phyloP scores from a whole-genome alignment of 106 monocot genomes.

The Gastrodia elata region DNA sequence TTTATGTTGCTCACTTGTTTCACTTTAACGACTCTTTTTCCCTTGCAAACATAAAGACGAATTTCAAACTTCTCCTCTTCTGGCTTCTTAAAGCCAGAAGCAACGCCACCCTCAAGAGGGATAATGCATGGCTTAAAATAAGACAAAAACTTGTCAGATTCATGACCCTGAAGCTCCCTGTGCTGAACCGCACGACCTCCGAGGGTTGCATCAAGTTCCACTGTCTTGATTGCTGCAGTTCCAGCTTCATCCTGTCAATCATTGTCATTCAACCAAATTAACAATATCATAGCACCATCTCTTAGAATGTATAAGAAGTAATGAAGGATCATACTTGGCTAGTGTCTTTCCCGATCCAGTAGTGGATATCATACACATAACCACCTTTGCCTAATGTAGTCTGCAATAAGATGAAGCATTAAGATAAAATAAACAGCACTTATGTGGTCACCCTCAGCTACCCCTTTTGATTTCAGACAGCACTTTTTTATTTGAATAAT shows the following conservation, averaged over 20 bases:
- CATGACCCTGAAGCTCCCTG: conserved; percentile 64
- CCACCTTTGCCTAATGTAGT: conserved; percentile 48
- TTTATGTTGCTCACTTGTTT: conserved; percentile 34
- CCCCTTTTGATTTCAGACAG: no score
- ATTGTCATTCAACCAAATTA: conserved; percentile 1
- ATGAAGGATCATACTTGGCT: conserved; percentile 36
- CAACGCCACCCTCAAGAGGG: conserved; percentile 60
- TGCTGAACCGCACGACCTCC: conserved; percentile 72
- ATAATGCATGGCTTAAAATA: conserved; percentile 69
- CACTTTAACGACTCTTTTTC: conserved; percentile 53
- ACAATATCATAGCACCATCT: background rate
- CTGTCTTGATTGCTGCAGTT: conserved; percentile 64
- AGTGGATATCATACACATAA: conserved; percentile 48
- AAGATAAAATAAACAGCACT: background rate
- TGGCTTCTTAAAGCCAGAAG: conserved; percentile 43
- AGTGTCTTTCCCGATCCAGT: conserved; percentile 65
- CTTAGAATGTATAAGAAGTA: background rate
- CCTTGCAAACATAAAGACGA: conserved; percentile 55
- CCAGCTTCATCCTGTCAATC: conserved; percentile 61
- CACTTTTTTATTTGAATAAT: no score
- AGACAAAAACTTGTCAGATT: conserved; percentile 71
- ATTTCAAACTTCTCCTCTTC: conserved; percentile 51
- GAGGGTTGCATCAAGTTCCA: conserved; percentile 37
- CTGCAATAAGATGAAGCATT: conserved; percentile 17
- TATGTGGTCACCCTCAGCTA: no score